Base-by-base conservation (phyloP, 345 rosid genomes). In the Xanthoceras sorbifolium region DNA sequence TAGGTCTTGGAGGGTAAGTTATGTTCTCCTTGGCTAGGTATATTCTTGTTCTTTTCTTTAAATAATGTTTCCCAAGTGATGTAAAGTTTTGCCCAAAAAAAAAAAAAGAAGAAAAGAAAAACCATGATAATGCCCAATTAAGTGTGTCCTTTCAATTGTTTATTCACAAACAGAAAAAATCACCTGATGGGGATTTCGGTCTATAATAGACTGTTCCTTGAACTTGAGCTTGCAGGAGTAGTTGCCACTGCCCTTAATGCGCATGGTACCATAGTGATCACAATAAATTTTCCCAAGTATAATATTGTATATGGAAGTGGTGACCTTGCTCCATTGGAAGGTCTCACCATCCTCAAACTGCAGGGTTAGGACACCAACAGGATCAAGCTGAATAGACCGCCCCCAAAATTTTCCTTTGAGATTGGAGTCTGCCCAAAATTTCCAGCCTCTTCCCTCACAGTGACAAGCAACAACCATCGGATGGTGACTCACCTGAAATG, bases 341-440 rank as follows among this genome's bases (percentile, higher is more conserved):
- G 82, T 90, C 83, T 92, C 97, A 23, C 97, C 97, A 82, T 92
- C 94, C 72, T 94, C 98, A 81, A 96, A 94, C 82, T 86, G 98
- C 76, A 96, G 74, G 57, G 95, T 91, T 63, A 94, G 89, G 42
- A 88, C 72, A 76, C 99, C 99, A 23, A 96, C 97, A 68, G 99
- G 99, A 85, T 93, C 99, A 64, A 96, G 99, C 87, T 96, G 99
- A 85, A 96, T 92, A 73, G 99, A 93, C 14, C 98, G 83, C 8
- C 97, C 99, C 99, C 98, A 96, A 69, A 96, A 96, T 82, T 96
- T 93, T 42, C 99, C 99, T 82, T 92, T 96, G 83, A 96, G 92
- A 87, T 96, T 94, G 77, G 98, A 94, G 82, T 96, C 97, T 48
- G 91, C 99, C 97, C 98, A 94, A 83, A 94, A 96, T 75, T 90